Conservation (phyloP, 805 yeast genomes). For the Saccharomycopsis capsularis region DNA sequence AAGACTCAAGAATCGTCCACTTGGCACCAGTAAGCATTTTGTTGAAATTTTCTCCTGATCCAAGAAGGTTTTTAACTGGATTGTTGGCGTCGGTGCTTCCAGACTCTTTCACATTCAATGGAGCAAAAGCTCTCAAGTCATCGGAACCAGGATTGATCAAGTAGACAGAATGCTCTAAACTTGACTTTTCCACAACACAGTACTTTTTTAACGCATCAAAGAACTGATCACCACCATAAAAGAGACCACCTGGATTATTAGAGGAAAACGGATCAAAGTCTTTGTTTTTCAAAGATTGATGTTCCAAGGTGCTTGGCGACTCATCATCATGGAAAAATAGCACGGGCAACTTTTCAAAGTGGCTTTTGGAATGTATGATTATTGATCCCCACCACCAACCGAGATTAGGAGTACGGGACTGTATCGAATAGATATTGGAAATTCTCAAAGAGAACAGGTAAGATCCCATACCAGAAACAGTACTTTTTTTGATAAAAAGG, state of each 20-base stretch:
- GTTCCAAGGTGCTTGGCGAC: conserved; percentile 62
- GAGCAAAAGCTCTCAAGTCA: conserved; percentile 55
- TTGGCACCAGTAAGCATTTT: conserved; percentile 59
- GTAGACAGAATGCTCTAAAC: conserved; percentile 63
- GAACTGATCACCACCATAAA: conserved; percentile 92
- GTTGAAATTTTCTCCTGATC: conserved; percentile 31
- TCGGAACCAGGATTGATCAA: conserved; percentile 72
- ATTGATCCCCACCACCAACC: conserved; percentile 94
- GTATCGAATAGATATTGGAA: conserved; percentile 64
- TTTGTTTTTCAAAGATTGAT: conserved; percentile 51
- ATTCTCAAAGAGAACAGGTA: conserved; percentile 65
- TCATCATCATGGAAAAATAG: conserved; percentile 91
- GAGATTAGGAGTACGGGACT: conserved; percentile 72
- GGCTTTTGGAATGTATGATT: conserved; percentile 53
- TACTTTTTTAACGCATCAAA: conserved; percentile 45
- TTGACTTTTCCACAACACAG: conserved; percentile 60
- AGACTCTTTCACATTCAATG: conserved; percentile 34
- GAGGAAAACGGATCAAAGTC: conserved; percentile 67
- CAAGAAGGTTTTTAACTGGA: conserved; percentile 17
- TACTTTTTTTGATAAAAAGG: conserved; percentile 13
- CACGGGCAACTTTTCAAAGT: conserved; percentile 56
- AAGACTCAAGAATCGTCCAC: conserved; percentile 80
- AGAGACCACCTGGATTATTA: conserved; percentile 40
- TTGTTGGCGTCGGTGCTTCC: conserved; percentile 17
- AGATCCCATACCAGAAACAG: conserved; percentile 30